Evolutionary conservation across 495 filamentous ascomycete species (phyloP), one percentile per base, ranked within the genome.

Genomic region (Neurospora tetrasperma): DNA sequence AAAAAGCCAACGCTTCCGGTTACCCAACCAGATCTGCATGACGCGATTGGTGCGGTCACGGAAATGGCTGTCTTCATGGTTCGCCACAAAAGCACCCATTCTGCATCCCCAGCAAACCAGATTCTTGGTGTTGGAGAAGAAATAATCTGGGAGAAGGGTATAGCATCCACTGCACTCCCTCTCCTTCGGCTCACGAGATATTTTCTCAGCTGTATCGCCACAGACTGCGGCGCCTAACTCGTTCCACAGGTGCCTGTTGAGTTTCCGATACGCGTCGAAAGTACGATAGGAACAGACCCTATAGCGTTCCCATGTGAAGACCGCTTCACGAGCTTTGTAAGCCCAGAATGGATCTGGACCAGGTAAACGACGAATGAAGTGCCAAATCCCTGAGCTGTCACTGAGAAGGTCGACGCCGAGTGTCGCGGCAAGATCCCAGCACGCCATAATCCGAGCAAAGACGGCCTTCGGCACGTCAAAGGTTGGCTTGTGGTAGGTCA

Each of bases 321-420:
- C 9, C 2, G 76, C 74, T 12, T 80, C 79, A 5, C 79, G 75
- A 2, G 73, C 75, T 54, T 80, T 79, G 41, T 74, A 12, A 0
- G 76, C 74, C 79, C 79, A 80, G 14, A 79, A 72, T 1, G n/a
- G 9, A 46, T 79, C 75, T 0, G 76, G 75, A 5, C 79, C 79
- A 0, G 79, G 79, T 2, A 80, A 69, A 12, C 72, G 74, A 20
- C 74, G 68, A 2, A 80, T 59, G 42, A 79, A 80, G 48, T 68
- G 48, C 72, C 73, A 80, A 59, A 79, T 74, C 0, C 75, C 74
- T 0, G 76, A 77, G 66, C 74, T 71, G 12, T 78, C 76, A 72
- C 77, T 73, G 7, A 78, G 7, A 42, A 79, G 40, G 18, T 80
- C 79, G 74, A 80, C 76, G 2, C 77, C 77, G 11, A 79, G 69